Evolutionary conservation across 345 rosid species (phyloP), one percentile per base, ranked within the genome.

Genomic region (Citrus maxima): DNA sequence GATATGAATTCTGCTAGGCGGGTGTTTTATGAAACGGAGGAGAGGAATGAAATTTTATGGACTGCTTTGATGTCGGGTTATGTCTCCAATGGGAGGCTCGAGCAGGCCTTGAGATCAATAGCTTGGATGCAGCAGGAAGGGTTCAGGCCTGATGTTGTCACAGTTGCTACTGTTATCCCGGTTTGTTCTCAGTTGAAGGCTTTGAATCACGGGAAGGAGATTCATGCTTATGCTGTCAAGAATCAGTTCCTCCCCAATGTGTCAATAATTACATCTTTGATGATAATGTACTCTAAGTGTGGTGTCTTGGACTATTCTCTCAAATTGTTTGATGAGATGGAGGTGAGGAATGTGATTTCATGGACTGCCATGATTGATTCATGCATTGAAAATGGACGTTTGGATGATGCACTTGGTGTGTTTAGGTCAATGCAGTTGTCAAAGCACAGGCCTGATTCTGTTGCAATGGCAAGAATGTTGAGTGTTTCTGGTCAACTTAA

Each of bases 61-160:
- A 95, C 98, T 19, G 97, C 95, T 49, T 69, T 95, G 82, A 92
- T 92, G 87, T 92, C 97, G 10, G 97, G 98, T 58, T 93, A 92
- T 59, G 87, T 85, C 56, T 87, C 92, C 2, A 93, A 91, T 60
- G 92, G 97, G 72, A 89, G 93, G 79, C 82, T 87, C 4, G 96
- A 92, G 66, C 98, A 92, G 84, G 97, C 98, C 56, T 80, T 95
- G 88, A 91, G 95, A 84, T 93, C 95, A 4, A 79, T 92, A 76
- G 87, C 87, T 19, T 95, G 98, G 98, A 95, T 95, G 98, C 98
- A 93, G 84, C 97, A 93, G 76, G 98, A 95, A 84, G 93, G 98
- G 4, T 88, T 82, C 67, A 85, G 32, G 85, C 98, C 99, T 18
- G 98, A 95, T 32, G 86, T 90, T 16, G 95, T 93, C 61, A 88